Base-by-base conservation (phyloP, 352 stramenopile genomes). In the Thalassiosira hispida region DNA sequence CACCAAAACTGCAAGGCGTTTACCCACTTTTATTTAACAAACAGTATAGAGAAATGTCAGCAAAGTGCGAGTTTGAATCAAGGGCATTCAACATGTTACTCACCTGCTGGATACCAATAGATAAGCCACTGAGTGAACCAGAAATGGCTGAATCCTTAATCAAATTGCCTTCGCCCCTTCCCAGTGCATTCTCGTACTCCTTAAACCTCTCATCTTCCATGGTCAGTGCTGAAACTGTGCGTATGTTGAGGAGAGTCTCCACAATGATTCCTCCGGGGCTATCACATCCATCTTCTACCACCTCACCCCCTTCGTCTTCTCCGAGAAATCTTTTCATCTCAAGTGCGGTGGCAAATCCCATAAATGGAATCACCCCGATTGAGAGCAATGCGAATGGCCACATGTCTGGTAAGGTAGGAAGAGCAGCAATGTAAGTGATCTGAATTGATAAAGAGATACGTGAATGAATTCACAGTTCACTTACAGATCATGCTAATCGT, bases 181-280 rank as follows among this genome's bases (percentile, higher is more conserved):
- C 18, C 38, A 92, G 56, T 5, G 88, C 83, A 18, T 75, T 67
- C 49, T 84, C 52, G 38, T 85, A 93, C 23, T 91, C 74, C n/a
- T 80, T 61, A n/a, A 79, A 85, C 49, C 79, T 44, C 33, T 74
- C 29, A 42, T 85, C 63, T 81, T 93, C 83, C 27, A 93, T 67
- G 11, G 77, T 87, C 16, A 93, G 53, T 5, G 87, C 74, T 33
- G 85, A 81, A 12, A 93, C 83, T 55, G 85, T 93, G n/a, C 75
- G 62, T 20, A 91, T 93, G 52, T 93, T 93, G n/a, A 93, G 60
- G 0, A 93, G 61, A 4, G 85, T 90, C 64, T 93, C 87, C 1
- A 91, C 72, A 27, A 87, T 57, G 49, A 93, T 88, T 18, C 79
- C 87, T 51, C 87, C 82, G 53, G 87, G 87, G 51, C 64, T 83